phyloP scores from a whole-genome alignment of 2,329 filamentous ascomycete species.

The Penicillium brasilianum region DNA sequence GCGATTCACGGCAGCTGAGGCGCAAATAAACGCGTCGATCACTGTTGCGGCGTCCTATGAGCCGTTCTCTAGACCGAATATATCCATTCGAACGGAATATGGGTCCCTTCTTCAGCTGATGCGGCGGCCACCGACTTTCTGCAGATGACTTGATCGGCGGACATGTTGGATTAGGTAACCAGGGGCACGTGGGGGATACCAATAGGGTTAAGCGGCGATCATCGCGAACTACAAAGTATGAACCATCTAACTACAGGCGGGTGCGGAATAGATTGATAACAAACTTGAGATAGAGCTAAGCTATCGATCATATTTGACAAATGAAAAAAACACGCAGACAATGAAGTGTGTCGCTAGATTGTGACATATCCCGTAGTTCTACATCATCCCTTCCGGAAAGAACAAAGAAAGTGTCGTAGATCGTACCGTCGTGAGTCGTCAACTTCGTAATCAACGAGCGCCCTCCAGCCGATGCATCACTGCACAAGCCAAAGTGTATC shows the following conservation, averaged over 20 bases:
- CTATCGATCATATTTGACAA: not conserved
- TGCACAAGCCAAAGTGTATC: not conserved
- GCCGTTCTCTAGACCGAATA: not conserved
- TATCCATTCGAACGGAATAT: conserved; percentile 7
- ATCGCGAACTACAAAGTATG: not conserved
- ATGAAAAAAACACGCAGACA: not conserved
- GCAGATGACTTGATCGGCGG: conserved; percentile 16
- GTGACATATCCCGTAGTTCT: not conserved
- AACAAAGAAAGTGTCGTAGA: not conserved
- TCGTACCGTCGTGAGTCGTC: not conserved
- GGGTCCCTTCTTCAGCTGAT: not conserved
- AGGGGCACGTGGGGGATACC: conserved; percentile 17
- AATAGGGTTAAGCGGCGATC: conserved; percentile 16
- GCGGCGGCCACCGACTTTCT: not conserved
- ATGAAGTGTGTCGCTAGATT: not conserved
- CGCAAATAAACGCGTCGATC: not conserved
- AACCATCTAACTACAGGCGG: not conserved
- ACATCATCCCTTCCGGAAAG: too few relatives aligned
- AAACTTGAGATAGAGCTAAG: not conserved
- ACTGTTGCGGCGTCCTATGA: not conserved
- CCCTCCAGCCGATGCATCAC: not conserved
- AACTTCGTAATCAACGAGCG: not conserved
- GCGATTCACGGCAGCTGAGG: not conserved
- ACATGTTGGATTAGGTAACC: conserved; percentile 22
- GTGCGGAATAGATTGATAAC: not conserved